Evolutionary conservation across 179 eudicot species (phyloP).

Genomic region (Silene vulgaris): DNA sequence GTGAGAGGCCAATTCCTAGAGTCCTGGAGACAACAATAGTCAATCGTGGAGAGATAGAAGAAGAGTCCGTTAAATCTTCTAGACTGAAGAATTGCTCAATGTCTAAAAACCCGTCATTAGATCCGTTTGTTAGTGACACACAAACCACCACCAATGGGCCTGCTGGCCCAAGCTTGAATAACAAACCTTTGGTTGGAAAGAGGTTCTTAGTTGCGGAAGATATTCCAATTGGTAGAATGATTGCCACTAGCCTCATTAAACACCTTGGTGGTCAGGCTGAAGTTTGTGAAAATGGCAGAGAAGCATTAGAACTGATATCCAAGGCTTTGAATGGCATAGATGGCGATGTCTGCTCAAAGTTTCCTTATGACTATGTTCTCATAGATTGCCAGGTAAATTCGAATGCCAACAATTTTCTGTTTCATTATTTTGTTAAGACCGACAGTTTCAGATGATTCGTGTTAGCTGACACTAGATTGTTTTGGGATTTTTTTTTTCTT

Average conservation of each 20-base stretch:
- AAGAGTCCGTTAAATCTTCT: not conserved
- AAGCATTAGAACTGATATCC: constrained; percentile 25
- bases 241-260: constrained; percentile 20
- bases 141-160: not conserved
- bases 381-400: constrained; percentile 72
- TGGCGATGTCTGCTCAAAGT: constrained; percentile 13
- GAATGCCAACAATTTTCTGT: not conserved
- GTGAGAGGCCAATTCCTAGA: not conserved
- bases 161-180: constrained; percentile 4
- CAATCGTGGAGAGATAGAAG: constrained; percentile 4
- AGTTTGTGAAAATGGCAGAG: constrained; percentile 29
- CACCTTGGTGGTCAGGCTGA: constrained; percentile 25
- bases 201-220: constrained; percentile 28
- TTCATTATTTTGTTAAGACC: not conserved
- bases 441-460: not conserved
- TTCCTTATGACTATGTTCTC: constrained; percentile 37
- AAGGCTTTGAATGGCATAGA: constrained; percentile 14
- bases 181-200: constrained; percentile 25
- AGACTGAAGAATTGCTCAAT: not conserved
- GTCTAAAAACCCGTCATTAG: not conserved
- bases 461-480: not conserved
- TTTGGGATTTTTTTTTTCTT: no score
- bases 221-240: constrained; percentile 12
- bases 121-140: constrained; percentile 4
- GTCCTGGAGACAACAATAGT: not conserved